Evolutionary conservation across 352 stramenopile species (phyloP).

Genomic region (Pythium sp.): DNA sequence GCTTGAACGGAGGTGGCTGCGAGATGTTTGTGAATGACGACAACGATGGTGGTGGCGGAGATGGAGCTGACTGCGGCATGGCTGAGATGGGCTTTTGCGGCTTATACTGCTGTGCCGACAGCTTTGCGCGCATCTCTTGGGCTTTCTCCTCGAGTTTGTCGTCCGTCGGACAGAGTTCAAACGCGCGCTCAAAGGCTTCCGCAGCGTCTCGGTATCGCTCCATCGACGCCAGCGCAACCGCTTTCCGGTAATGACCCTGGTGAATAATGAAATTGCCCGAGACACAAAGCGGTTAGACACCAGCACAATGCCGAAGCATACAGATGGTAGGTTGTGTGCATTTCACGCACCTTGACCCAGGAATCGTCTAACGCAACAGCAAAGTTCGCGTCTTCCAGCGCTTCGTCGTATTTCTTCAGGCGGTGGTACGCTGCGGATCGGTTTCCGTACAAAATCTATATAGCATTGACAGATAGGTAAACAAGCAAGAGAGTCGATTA

Average conservation of each 20-base stretch:
- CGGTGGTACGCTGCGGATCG: slow-evolving; percentile 73
- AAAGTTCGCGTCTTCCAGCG: slow-evolving; percentile 59
- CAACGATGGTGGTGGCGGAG: neutral
- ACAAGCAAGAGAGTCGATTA: too few relatives aligned
- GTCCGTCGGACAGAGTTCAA: slow-evolving; percentile 67
- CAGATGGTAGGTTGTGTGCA: neutral
- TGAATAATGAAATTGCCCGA: neutral
- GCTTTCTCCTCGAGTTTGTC: slow-evolving; percentile 60
- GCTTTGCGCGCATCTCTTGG: slow-evolving; percentile 54
- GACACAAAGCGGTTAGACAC: neutral
- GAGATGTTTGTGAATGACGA: slow-evolving; percentile 17
- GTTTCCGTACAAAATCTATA: slow-evolving; percentile 82
- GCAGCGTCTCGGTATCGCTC: slow-evolving; percentile 65
- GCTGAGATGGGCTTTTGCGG: slow-evolving; percentile 14
- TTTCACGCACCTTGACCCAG: slow-evolving; percentile 65
- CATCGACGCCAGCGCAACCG: slow-evolving; percentile 60
- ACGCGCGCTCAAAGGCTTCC: slow-evolving; percentile 63
- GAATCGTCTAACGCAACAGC: slow-evolving; percentile 60
- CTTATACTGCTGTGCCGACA: neutral
- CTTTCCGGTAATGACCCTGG: slow-evolving; percentile 77
- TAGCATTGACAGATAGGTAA: too few relatives aligned
- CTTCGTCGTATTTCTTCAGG: slow-evolving; percentile 63
- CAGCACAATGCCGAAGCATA: neutral
- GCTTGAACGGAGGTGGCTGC: neutral
- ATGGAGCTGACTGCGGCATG: slow-evolving; percentile 1